Percentiles rank a stretch among this genome's conserved stretches.
These are phyloP conservation scores for Boletus sp. DNA, from an alignment of 768 basidiomycete genomes.

Conservation along the genomic window DNA sequence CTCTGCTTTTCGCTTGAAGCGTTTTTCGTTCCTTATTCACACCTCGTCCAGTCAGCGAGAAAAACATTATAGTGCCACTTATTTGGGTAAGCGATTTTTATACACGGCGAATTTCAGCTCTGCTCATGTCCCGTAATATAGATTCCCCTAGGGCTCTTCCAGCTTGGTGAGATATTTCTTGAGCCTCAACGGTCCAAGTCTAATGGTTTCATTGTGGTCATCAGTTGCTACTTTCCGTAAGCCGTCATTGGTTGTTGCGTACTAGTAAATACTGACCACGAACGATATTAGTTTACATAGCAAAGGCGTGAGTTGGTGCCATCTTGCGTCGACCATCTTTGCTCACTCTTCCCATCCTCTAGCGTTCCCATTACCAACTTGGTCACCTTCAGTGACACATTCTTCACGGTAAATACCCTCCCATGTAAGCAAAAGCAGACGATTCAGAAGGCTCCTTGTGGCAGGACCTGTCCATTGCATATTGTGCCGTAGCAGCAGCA, in stretches of 20 bases:
- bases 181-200: background rate
- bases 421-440: background rate
- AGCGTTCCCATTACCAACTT: background rate
- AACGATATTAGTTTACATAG: background rate
- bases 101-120: background rate
- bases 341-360: background rate
- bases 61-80: background rate
- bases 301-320: background rate
- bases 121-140: background rate
- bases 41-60: background rate
- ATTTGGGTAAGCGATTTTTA: background rate
- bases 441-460: background rate
- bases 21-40: background rate
- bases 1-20: no score
- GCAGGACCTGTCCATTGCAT: background rate
- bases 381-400: background rate
- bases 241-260: background rate
- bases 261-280: background rate
- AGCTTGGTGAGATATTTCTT: background rate
- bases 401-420: background rate
- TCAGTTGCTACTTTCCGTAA: constrained; percentile 3
- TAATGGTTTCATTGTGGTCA: background rate
- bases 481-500: background rate
- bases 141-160: constrained; percentile 1
- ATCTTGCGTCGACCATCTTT: background rate